phyloP scores from a whole-genome alignment of 371 early-diverging fungal species.

The Rhizopus stolonifer region DNA sequence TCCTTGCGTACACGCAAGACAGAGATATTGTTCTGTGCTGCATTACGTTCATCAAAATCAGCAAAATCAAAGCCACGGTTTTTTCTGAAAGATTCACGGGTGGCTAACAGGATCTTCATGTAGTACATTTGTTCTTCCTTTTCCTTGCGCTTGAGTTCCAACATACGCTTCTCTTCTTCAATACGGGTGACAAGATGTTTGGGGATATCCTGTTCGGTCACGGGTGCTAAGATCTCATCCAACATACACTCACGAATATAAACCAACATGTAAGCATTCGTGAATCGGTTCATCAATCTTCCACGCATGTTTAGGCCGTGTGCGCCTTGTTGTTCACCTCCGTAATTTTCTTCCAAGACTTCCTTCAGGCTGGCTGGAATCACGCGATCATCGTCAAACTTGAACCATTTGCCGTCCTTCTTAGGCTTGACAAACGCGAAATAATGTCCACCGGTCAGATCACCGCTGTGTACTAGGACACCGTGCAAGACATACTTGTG shows the following conservation, averaged over 20 bases:
- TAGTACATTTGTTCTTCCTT: conserved; percentile 69
- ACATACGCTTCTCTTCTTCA: conserved; percentile 54
- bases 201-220: conserved; percentile 74
- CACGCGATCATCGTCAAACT: conserved; percentile 98
- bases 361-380: conserved; percentile 80
- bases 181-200: conserved; percentile 63
- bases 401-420: conserved; percentile 76
- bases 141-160: conserved; percentile 59
- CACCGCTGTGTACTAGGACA: conserved; percentile 97
- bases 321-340: conserved; percentile 65
- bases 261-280: conserved; percentile 97
- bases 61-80: conserved; percentile 86
- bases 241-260: conserved; percentile 83
- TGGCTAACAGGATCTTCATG: conserved; percentile 55
- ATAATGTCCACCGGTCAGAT: conserved; percentile 96
- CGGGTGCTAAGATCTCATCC: conserved; percentile 69
- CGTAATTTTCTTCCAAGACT: conserved; percentile 94
- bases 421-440: conserved; percentile 88
- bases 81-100: conserved; percentile 59
- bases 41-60: conserved; percentile 32
- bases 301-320: conserved; percentile 25
- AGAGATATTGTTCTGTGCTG: conserved; percentile 10
- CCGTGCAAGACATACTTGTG: conserved; percentile 86
- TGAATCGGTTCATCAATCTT: conserved; percentile 68
- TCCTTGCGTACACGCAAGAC: conserved; percentile 27